These are phyloP conservation scores for Triticum dicoccoides DNA, from an alignment of 176 grass and related monocot species.

Conservation along the genomic window DNA sequence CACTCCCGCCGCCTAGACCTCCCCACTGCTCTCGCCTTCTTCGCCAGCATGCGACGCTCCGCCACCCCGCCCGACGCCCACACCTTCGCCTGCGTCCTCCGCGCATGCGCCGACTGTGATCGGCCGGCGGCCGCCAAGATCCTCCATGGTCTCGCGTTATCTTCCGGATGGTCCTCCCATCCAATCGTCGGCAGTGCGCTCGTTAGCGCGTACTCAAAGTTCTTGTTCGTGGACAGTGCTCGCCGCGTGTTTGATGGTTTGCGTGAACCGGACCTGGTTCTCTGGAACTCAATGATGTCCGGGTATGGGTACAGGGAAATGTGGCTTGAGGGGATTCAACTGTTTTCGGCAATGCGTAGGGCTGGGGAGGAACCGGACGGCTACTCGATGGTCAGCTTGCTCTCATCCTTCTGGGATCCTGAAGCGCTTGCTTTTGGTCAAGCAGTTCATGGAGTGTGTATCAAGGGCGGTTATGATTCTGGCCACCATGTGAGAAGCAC, in stretches of 20 bases:
- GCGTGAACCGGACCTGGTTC: slow-evolving; percentile 42
- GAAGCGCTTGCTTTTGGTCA: slow-evolving; percentile 30
- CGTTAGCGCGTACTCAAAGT: slow-evolving; percentile 43
- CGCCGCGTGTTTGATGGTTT: slow-evolving; percentile 41
- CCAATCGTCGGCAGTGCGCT: slow-evolving; percentile 41
- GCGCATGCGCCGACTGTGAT: slow-evolving; percentile 50
- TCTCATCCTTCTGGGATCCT: slow-evolving; percentile 47
- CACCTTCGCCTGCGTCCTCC: slow-evolving; percentile 70
- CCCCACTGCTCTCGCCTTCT: slow-evolving; percentile 27
- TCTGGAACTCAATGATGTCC: slow-evolving; percentile 67
- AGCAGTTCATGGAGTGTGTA: slow-evolving; percentile 49
- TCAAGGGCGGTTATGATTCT: slow-evolving; percentile 56
- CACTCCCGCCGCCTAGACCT: slow-evolving; percentile 48
- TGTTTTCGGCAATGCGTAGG: slow-evolving; percentile 41
- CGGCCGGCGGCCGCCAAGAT: slow-evolving; percentile 12
- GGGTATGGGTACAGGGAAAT: slow-evolving; percentile 49
- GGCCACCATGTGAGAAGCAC: slow-evolving; percentile 54
- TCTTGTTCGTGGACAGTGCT: slow-evolving; percentile 35
- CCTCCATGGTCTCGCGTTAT: slow-evolving; percentile 13
- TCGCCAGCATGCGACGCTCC: slow-evolving; percentile 44
- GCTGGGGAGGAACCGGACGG: slow-evolving; percentile 40
- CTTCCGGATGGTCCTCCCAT: slow-evolving; percentile 21
- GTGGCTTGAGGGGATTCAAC: slow-evolving; percentile 48
- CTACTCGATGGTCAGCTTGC: slow-evolving; percentile 57
- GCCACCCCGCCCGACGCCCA: slow-evolving; percentile 36